phyloP scores from a whole-genome alignment of 148 eudicot species.

The Rhododendron molle region DNA sequence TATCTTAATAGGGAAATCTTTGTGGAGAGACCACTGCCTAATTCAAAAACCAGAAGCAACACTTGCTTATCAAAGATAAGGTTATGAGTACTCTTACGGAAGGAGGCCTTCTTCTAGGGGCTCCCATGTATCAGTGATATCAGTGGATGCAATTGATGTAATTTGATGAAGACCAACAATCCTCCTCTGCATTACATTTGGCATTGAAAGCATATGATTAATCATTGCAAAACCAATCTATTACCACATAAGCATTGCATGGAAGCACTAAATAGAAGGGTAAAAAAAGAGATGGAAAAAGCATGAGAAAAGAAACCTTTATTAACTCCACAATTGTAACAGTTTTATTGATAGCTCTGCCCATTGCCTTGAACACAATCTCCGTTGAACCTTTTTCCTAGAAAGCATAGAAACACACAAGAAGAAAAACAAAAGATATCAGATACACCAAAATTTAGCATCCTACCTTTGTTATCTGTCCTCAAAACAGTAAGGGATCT shows the following conservation, averaged over 20 bases:
- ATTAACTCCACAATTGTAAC: constrained; percentile 97
- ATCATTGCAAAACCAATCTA: background rate
- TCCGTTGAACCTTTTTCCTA: constrained; percentile 81
- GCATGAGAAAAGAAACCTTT: constrained; percentile 43
- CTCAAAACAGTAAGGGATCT: background rate
- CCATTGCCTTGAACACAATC: constrained; percentile 97
- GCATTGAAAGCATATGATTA: constrained; percentile 4
- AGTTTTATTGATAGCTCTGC: constrained; percentile 96
- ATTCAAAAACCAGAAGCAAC: background rate
- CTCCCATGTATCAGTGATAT: constrained; percentile 95
- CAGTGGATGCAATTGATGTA: constrained; percentile 83
- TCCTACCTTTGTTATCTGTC: background rate
- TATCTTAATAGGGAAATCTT: background rate
- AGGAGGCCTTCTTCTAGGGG: constrained; percentile 98
- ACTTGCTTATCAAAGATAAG: background rate
- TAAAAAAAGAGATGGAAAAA: background rate
- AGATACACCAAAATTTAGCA: background rate
- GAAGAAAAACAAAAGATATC: background rate
- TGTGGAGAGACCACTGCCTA: background rate
- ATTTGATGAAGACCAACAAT: constrained; percentile 95
- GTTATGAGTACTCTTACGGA: constrained; percentile 50
- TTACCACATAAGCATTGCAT: background rate
- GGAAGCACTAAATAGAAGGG: background rate
- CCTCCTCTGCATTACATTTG: constrained; percentile 61
- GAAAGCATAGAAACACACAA: constrained; percentile 8